These are phyloP conservation scores for Rubia balearica DNA, from an alignment of 305 asterid genomes.

Conservation along the genomic window DNA sequence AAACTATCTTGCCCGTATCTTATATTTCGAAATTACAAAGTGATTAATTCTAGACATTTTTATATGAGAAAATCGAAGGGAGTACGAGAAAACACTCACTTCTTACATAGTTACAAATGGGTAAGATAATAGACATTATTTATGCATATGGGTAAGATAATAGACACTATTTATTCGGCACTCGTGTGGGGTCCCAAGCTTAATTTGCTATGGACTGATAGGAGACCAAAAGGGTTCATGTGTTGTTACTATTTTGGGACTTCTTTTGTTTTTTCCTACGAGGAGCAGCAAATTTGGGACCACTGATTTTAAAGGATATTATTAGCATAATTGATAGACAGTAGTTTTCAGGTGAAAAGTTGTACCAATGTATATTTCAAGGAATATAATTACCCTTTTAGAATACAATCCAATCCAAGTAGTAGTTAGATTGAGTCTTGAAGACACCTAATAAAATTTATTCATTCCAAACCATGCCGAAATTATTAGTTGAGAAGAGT, in stretches of 20 bases:
- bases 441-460: background rate
- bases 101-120: too few species aligned
- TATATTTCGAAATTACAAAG: too few species aligned
- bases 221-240: conserved; percentile 24
- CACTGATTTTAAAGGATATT: conserved; percentile 26
- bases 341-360: conserved; percentile 4
- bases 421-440: background rate
- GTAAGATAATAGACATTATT: too few species aligned
- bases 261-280: background rate
- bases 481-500: background rate
- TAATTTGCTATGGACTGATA: conserved; percentile 19
- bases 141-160: too few species aligned
- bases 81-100: too few species aligned
- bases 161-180: background rate
- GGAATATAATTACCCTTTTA: background rate
- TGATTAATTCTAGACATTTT: too few species aligned
- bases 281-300: conserved; percentile 24
- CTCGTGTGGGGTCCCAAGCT: conserved; percentile 20
- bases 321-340: conserved; percentile 10
- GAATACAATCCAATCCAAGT: too few species aligned
- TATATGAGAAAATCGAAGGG: too few species aligned
- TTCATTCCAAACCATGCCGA: background rate
- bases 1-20: too few species aligned
- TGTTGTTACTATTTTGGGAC: conserved; percentile 17
- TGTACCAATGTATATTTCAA: background rate